phyloP scores from a whole-genome alignment of 2,329 filamentous ascomycete species.

The Colletotrichum simmondsii region DNA sequence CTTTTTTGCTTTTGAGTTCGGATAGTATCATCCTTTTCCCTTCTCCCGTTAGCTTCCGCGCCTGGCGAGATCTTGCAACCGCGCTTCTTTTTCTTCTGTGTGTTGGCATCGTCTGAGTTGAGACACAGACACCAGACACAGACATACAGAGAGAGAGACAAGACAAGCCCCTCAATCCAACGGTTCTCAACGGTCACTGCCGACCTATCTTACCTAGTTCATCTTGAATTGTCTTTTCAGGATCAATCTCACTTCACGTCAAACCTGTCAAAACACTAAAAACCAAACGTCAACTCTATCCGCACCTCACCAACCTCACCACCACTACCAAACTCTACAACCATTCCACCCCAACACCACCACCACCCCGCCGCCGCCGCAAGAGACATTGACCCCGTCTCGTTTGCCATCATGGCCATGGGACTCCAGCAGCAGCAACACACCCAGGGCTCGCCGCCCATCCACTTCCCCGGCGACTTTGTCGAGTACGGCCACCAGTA shows the following conservation, averaged over 20 bases:
- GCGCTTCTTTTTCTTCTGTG: not conserved
- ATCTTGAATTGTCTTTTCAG: not conserved
- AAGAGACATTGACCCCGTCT: slow-evolving; percentile 6
- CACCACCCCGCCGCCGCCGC: not conserved
- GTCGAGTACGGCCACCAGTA: slow-evolving; percentile 28
- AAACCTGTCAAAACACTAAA: not conserved
- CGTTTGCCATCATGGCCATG: slow-evolving; percentile 30
- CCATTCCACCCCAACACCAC: not conserved
- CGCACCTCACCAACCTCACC: not conserved
- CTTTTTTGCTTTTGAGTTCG: not conserved
- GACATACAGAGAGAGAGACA: not conserved
- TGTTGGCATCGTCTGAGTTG: not conserved
- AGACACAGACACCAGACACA: not conserved
- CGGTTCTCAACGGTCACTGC: not conserved
- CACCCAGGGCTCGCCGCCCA: slow-evolving; percentile 23
- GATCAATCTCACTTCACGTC: not conserved
- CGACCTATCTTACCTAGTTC: not conserved
- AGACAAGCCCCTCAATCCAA: not conserved
- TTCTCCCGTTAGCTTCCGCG: not conserved
- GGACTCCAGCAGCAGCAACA: slow-evolving; percentile 28
- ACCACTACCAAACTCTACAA: not conserved
- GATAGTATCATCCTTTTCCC: not conserved
- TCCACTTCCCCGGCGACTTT: slow-evolving; percentile 28
- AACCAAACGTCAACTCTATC: not conserved
- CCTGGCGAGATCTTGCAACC: no score